Evolutionary conservation across 495 filamentous ascomycete species (phyloP).

Genomic region (Neurospora cerealis): DNA sequence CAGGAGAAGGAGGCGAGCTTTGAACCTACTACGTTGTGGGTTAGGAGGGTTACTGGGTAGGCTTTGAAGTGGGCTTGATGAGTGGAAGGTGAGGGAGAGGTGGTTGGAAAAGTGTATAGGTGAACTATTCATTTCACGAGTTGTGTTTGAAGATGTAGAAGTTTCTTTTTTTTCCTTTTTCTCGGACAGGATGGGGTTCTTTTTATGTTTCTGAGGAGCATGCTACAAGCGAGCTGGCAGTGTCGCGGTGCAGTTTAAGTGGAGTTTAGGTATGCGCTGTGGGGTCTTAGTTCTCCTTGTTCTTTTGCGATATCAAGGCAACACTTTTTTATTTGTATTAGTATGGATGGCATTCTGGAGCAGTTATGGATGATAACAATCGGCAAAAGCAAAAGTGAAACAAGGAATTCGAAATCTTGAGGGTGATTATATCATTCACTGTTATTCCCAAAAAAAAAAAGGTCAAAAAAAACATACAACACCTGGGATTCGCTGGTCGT

Average conservation of each 20-base stretch:
- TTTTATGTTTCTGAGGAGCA: background rate
- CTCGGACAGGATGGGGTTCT: background rate
- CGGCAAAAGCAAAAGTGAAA: background rate
- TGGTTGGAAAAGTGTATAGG: background rate
- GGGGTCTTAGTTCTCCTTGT: background rate
- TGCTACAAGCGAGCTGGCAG: background rate
- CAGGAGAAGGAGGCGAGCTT: constrained; percentile 52
- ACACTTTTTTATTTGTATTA: background rate
- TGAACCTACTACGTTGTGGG: constrained; percentile 70
- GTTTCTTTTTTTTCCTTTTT: background rate
- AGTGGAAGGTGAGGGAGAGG: background rate
- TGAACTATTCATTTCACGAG: background rate
- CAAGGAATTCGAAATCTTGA: background rate
- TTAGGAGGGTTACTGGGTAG: constrained; percentile 51
- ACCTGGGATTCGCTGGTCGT: constrained; percentile 31
- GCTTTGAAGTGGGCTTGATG: background rate
- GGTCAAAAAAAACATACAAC: constrained; percentile 23
- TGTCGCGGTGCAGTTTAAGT: background rate
- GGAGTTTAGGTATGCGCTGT: background rate
- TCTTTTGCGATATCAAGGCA: background rate
- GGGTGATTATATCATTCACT: no score
- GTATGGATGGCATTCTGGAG: background rate
- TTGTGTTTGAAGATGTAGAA: background rate
- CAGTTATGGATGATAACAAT: background rate
- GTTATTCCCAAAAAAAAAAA: no score